Percentiles rank a stretch among this genome's conserved stretches.
These are phyloP conservation scores for Malus hybrid DNA, from an alignment of 331 rosid genomes.

Conservation along the genomic window DNA sequence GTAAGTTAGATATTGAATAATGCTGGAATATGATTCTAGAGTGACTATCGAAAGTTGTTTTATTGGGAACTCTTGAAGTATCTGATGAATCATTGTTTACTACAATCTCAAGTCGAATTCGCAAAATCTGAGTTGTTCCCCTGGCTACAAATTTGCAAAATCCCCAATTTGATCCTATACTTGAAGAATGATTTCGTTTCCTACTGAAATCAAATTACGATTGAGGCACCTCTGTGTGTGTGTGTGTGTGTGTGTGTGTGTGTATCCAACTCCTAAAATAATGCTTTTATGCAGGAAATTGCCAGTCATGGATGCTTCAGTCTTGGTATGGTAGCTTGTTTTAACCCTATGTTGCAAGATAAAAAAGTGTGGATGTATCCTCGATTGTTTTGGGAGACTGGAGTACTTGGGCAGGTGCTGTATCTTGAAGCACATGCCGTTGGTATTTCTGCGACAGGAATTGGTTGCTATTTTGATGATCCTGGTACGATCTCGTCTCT, in stretches of 20 bases:
- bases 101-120: too few species aligned
- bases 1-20: not conserved
- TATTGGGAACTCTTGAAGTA: not conserved
- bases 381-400: constrained; percentile 97
- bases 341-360: constrained; percentile 50
- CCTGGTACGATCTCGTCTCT: constrained; percentile 46
- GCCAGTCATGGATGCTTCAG: constrained; percentile 96
- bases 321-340: constrained; percentile 88
- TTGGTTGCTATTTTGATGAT: constrained; percentile 94
- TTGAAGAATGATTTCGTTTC: not conserved
- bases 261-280: constrained; percentile 1
- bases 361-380: constrained; percentile 78
- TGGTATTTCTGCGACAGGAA: constrained; percentile 95
- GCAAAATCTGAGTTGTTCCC: not conserved
- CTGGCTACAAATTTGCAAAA: not conserved
- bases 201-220: not conserved
- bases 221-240: too few species aligned
- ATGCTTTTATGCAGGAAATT: constrained; percentile 53
- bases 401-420: constrained; percentile 92
- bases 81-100: not conserved
- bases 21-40: not conserved
- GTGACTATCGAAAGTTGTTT: not conserved
- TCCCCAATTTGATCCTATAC: not conserved
- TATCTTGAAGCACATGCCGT: constrained; percentile 89
- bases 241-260: not conserved